These are phyloP conservation scores for Stenocarpella maydis DNA, from an alignment of 2,329 filamentous ascomycete genomes.

Conservation along the genomic window DNA sequence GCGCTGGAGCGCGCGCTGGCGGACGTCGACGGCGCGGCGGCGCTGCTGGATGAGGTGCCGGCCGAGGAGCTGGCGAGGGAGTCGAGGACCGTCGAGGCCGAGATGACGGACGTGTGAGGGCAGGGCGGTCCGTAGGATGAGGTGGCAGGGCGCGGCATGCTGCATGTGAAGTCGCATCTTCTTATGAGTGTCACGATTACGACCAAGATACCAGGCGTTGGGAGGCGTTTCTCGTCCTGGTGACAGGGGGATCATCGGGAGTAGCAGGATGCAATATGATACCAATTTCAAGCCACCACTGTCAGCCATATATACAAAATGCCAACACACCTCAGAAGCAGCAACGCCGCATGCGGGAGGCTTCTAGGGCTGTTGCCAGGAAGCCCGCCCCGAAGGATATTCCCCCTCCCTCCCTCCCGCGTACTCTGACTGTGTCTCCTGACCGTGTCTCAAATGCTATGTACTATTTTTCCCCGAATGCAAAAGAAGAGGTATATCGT, in stretches of 20 bases:
- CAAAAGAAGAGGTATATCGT: slow-evolving; percentile 32
- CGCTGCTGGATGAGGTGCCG: slow-evolving; percentile 53
- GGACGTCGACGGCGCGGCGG: slow-evolving; percentile 63
- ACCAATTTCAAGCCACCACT: slow-evolving; percentile 28
- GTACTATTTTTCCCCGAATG: slow-evolving; percentile 25
- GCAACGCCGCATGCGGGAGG: background rate
- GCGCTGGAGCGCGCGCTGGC: slow-evolving; percentile 59
- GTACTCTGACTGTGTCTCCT: background rate
- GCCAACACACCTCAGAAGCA: background rate
- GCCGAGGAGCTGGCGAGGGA: slow-evolving; percentile 59
- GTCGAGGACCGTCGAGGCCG: slow-evolving; percentile 54
- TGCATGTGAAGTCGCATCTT: background rate
- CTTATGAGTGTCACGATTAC: slow-evolving; percentile 31
- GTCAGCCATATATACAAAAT: slow-evolving; percentile 23
- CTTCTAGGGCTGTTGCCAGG: background rate
- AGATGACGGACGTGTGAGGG: slow-evolving; percentile 45
- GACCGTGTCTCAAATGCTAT: slow-evolving; percentile 13
- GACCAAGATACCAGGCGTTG: slow-evolving; percentile 34
- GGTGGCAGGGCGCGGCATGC: background rate
- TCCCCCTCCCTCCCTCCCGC: background rate
- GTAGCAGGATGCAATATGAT: slow-evolving; percentile 29
- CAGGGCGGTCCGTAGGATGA: background rate
- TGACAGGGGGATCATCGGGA: background rate
- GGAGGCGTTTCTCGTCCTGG: slow-evolving; percentile 19
- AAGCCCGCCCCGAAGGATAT: background rate